Evolutionary conservation across 352 stramenopile genomes (phyloP), one percentile per base, ranked within the genome.

Genomic region (Globisporangium solare): DNA sequence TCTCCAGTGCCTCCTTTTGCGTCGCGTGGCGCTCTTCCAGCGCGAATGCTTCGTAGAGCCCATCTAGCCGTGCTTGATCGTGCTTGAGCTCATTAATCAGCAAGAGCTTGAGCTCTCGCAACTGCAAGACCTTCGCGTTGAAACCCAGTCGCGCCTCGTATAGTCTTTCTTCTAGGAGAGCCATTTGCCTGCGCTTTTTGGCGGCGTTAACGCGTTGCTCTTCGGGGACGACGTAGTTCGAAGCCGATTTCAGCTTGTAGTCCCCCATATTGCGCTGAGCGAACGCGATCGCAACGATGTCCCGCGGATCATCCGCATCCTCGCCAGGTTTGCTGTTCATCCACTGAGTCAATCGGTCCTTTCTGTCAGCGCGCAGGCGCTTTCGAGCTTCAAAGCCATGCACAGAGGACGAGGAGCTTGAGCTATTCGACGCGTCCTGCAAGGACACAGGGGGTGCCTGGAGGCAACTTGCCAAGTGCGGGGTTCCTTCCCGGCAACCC

Each of bases 211-310:
- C 79, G 27, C 82, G 88, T 62, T 95, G 87, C 18, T 89, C 74
- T 53, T 96, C 76, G 6, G 91, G 91, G 11, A 97, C 91, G 6
- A 95, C 84, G 60, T 97, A 97, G 52, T 88, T 78, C 6, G 67
- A 60, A 11, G 75, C 81, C 3, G 76, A 89, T 68, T 98, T 98
- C 41, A 97, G 65, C 60, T 96, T 95, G 71, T 96, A 97, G 68
- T 97, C 89, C 2, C 92, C 89, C 79, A 97, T 91, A 60, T 96
- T 93, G 31, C 84, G 74, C 51, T 82, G 76, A 5, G 93, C 89
- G 27, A 89, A 89, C 1, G 83, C 73, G 51, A 98, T 97, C 0
- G 93, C 89, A 3, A 90, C 86, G n/a, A 97, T 66, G 54, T 98
- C 91, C 6, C 85, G 64, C 7, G 85, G 81, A 47, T 98, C 91